These are phyloP conservation scores for Irpex sp. DNA, from an alignment of 1,284 basidiomycete species.

Conservation along the genomic window DNA sequence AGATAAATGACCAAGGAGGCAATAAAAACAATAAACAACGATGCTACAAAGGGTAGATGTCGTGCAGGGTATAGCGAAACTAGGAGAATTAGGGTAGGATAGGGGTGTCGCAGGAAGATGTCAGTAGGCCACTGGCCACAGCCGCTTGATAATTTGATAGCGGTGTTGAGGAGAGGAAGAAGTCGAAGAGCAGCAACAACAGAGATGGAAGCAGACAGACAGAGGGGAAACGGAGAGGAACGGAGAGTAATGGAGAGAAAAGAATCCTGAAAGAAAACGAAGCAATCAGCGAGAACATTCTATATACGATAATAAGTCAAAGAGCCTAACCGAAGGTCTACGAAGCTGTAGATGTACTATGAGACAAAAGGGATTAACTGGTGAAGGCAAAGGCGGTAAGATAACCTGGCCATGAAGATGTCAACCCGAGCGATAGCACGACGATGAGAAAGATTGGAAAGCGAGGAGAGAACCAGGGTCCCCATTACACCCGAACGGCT, in stretches of 20 bases:
- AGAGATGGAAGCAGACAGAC: neutral
- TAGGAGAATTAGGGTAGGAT: constrained; percentile 7
- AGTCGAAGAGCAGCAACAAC: neutral
- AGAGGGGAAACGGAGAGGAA: neutral
- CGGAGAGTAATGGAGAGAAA: neutral
- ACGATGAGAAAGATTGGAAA: constrained; percentile 5
- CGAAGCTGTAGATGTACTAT: constrained; percentile 9
- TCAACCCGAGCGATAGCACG: constrained; percentile 8
- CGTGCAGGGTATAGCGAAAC: constrained; percentile 11
- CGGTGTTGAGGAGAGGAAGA: neutral
- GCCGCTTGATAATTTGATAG: constrained; percentile 12
- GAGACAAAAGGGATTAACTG: constrained; percentile 11
- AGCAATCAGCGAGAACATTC: neutral
- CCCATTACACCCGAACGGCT: constrained; percentile 11
- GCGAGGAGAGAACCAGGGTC: constrained; percentile 5
- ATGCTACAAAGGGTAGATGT: constrained; percentile 13
- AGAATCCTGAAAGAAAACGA: neutral
- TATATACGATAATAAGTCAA: constrained; percentile 1
- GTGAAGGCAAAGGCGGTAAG: constrained; percentile 8
- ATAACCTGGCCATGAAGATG: constrained; percentile 11
- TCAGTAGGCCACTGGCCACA: neutral
- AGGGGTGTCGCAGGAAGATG: constrained; percentile 9
- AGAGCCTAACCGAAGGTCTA: constrained; percentile 11
- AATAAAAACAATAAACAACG: constrained; percentile 14
- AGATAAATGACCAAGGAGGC: neutral